Conservation (phyloP, 306 rosid genomes). For the Cajanus cajan region DNA sequence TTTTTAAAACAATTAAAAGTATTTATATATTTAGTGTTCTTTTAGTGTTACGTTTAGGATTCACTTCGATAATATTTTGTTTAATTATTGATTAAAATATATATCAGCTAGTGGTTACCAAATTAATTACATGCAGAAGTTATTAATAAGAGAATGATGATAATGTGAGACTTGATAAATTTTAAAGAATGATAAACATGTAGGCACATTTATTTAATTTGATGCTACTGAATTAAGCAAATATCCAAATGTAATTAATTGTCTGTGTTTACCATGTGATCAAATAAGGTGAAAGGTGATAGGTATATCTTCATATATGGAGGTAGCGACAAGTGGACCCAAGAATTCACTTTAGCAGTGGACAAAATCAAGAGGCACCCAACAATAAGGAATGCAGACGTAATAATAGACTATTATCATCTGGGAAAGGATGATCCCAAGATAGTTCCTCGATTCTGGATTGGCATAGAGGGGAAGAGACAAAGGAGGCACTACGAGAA, state of each 20-base stretch:
- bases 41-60: too few species aligned
- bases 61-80: too few species aligned
- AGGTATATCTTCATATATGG: constrained; percentile 26
- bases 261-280: neutral
- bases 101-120: too few species aligned
- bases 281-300: constrained; percentile 10
- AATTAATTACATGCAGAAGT: too few species aligned
- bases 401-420: constrained; percentile 7
- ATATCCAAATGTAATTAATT: neutral
- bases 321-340: constrained; percentile 4
- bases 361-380: neutral
- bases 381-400: constrained; percentile 15
- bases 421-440: constrained; percentile 11
- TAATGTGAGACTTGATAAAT: too few species aligned
- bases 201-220: too few species aligned
- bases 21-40: too few species aligned
- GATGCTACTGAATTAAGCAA: too few species aligned
- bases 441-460: constrained; percentile 18
- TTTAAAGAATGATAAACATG: too few species aligned
- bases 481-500: neutral
- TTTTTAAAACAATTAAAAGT: too few species aligned
- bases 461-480: constrained; percentile 9
- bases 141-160: too few species aligned
- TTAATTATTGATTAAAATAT: too few species aligned
- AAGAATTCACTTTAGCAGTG: neutral